Conservation (phyloP, 2,329 filamentous ascomycete genomes). For the Aspergillus piperis region DNA sequence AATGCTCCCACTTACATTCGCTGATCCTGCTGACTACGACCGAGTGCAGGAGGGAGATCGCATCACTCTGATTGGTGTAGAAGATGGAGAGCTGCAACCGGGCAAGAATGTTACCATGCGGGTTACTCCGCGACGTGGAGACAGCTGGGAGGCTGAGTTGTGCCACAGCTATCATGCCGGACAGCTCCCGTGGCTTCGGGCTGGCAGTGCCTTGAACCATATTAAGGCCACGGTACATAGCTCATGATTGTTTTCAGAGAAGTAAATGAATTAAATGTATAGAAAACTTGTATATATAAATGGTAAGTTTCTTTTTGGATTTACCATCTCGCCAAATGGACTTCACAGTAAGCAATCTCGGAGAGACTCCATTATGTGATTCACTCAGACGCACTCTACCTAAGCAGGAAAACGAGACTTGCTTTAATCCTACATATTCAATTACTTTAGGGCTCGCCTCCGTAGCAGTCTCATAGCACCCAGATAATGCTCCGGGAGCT, state of each 20-base stretch:
- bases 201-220: slow-evolving; percentile 40
- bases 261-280: too few relatives aligned
- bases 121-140: slow-evolving; percentile 27
- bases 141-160: slow-evolving; percentile 31
- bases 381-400: too few relatives aligned
- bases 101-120: slow-evolving; percentile 33
- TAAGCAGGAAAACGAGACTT: too few relatives aligned
- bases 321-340: too few relatives aligned
- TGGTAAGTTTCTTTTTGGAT: too few relatives aligned
- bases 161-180: slow-evolving; percentile 37
- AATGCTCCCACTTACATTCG: slow-evolving; percentile 94
- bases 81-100: slow-evolving; percentile 28
- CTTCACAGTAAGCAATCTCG: too few relatives aligned
- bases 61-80: slow-evolving; percentile 23
- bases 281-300: too few relatives aligned
- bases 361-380: too few relatives aligned
- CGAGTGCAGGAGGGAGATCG: slow-evolving; percentile 22
- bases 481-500: too few relatives aligned
- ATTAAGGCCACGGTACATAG: slow-evolving; percentile 24
- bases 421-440: too few relatives aligned
- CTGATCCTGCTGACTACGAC: slow-evolving; percentile 88
- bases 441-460: too few relatives aligned
- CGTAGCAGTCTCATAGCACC: too few relatives aligned
- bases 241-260: background rate
- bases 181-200: slow-evolving; percentile 36